Evolutionary conservation across 768 basidiomycete genomes (phyloP).

Genomic region (Tephrocybe sp.): DNA sequence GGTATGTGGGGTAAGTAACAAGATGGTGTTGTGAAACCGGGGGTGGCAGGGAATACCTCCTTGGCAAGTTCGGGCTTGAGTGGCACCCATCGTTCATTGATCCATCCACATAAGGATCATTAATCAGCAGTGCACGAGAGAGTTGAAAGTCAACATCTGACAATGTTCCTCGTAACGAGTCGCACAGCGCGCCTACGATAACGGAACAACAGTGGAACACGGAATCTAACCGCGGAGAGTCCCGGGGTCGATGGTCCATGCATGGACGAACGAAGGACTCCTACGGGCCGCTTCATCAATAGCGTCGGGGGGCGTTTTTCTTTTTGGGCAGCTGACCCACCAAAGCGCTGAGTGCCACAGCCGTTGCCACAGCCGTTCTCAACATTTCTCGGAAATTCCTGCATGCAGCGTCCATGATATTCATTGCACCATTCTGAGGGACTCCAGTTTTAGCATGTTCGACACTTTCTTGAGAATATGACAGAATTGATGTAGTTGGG

Average conservation of each 20-base stretch:
- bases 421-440: background rate
- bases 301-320: background rate
- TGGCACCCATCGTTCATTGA: constrained; percentile 7
- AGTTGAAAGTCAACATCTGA: background rate
- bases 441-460: background rate
- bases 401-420: background rate
- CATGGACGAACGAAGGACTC: background rate
- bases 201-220: constrained; percentile 10
- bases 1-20: constrained; percentile 2
- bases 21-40: constrained; percentile 12
- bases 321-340: background rate
- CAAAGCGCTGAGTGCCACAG: constrained; percentile 1
- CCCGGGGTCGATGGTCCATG: constrained; percentile 15
- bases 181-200: constrained; percentile 7
- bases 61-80: background rate
- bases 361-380: background rate
- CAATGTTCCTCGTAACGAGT: constrained; percentile 8
- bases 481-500: no score
- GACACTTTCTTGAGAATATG: background rate
- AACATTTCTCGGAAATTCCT: background rate
- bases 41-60: constrained; percentile 10
- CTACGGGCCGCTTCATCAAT: no score
- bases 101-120: constrained; percentile 12
- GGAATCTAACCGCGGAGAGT: constrained; percentile 5
- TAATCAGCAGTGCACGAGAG: constrained; percentile 5